These are phyloP conservation scores for Kwoniella dejecticola DNA, from an alignment of 768 basidiomycete genomes.

Conservation along the genomic window DNA sequence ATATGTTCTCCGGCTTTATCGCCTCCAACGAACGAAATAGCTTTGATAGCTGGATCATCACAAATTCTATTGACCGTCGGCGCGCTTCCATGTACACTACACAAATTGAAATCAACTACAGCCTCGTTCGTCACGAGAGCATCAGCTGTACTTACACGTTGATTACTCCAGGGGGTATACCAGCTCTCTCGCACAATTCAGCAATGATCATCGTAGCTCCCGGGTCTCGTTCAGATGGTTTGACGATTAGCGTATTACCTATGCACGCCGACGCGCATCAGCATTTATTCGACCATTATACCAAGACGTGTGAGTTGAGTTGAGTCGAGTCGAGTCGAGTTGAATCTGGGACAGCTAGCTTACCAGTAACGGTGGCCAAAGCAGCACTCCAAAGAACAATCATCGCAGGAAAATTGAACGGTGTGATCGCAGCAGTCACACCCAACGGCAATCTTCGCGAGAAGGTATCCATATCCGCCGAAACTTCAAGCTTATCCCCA, in stretches of 20 bases:
- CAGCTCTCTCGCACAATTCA: slow-evolving; percentile 86
- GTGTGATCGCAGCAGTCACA: slow-evolving; percentile 70
- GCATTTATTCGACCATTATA: no score
- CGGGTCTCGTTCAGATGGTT: slow-evolving; percentile 94
- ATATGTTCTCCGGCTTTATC: slow-evolving; percentile 92
- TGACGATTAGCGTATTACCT: slow-evolving; percentile 91
- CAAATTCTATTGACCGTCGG: slow-evolving; percentile 89
- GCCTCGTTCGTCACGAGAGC: neutral
- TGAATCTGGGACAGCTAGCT: no score
- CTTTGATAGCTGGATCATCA: slow-evolving; percentile 85
- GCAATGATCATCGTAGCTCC: slow-evolving; percentile 98
- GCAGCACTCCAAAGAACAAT: slow-evolving; percentile 93
- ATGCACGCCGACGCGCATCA: neutral
- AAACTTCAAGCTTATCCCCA: slow-evolving; percentile 88
- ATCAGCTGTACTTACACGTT: slow-evolving; percentile 58
- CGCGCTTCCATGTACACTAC: slow-evolving; percentile 81
- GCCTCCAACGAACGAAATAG: slow-evolving; percentile 95
- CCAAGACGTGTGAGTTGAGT: no score
- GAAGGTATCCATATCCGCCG: slow-evolving; percentile 91
- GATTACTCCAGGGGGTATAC: slow-evolving; percentile 69
- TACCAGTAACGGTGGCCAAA: slow-evolving; percentile 53
- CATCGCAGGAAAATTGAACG: slow-evolving; percentile 60
- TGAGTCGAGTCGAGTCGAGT: no score
- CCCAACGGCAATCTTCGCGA: slow-evolving; percentile 81
- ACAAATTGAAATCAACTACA: neutral